Percentiles rank a stretch among this genome's conserved stretches.
These are phyloP conservation scores for Trametes polyzona DNA, from an alignment of 1,284 basidiomycete genomes.

Conservation along the genomic window DNA sequence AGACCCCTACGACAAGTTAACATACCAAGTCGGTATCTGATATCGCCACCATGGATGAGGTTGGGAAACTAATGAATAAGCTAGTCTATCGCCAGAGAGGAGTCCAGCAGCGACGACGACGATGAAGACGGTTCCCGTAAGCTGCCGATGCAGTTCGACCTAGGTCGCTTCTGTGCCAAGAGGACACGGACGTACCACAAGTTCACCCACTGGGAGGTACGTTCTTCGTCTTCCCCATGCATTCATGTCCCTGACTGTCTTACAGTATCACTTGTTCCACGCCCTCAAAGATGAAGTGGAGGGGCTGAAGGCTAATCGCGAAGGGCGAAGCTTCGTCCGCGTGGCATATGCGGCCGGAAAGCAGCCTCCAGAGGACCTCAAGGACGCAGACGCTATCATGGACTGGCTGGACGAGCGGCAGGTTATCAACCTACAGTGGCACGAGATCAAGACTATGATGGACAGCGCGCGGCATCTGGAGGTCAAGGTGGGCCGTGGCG, in stretches of 20 bases:
- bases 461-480: slow-evolving; percentile 71
- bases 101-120: slow-evolving; percentile 33
- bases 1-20: slow-evolving; percentile 57
- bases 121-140: slow-evolving; percentile 40
- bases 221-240: slow-evolving; percentile 20
- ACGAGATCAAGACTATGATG: slow-evolving; percentile 70
- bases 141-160: slow-evolving; percentile 45
- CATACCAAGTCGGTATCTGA: slow-evolving; percentile 52
- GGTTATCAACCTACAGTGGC: slow-evolving; percentile 70
- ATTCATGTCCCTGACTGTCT: not conserved
- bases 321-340: slow-evolving; percentile 51
- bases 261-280: slow-evolving; percentile 62
- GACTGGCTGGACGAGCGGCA: slow-evolving; percentile 80
- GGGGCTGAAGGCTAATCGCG: slow-evolving; percentile 43
- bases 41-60: too few relatives aligned
- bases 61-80: too few relatives aligned
- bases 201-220: slow-evolving; percentile 87
- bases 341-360: slow-evolving; percentile 57
- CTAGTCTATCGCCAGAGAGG: slow-evolving; percentile 30
- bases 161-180: slow-evolving; percentile 78
- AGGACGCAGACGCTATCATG: slow-evolving; percentile 75
- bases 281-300: slow-evolving; percentile 59
- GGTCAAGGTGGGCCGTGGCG: slow-evolving; percentile 49
- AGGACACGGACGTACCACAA: slow-evolving; percentile 73
- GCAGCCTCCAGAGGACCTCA: slow-evolving; percentile 63